Conservation (phyloP, 2,329 filamentous ascomycete genomes). For the Chrysoporthe cubensis region DNA sequence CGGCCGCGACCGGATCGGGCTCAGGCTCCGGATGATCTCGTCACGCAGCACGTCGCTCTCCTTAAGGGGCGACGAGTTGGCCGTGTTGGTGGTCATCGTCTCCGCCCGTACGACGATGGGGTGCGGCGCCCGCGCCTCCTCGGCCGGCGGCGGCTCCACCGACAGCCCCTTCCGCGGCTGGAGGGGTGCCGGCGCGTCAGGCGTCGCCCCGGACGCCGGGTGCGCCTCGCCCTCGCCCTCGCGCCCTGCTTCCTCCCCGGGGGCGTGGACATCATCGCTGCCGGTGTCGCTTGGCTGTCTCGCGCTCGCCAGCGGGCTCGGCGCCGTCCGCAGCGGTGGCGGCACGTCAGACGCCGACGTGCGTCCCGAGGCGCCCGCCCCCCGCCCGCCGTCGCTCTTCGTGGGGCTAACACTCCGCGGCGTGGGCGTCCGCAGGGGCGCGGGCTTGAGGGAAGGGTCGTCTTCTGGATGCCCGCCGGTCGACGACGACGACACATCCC, state of each 20-base stretch:
- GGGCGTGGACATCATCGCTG: neutral
- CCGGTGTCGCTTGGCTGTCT: neutral
- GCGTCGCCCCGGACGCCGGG: conserved; percentile 28
- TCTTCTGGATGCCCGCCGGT: conserved; percentile 23
- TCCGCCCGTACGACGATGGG: conserved; percentile 47
- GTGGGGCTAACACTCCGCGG: conserved; percentile 18
- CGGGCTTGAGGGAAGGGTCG: conserved; percentile 19
- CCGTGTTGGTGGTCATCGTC: conserved; percentile 51
- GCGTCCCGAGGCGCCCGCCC: conserved; percentile 3
- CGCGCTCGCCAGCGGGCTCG: conserved; percentile 2
- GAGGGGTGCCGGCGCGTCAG: conserved; percentile 48
- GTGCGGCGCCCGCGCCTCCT: conserved; percentile 40
- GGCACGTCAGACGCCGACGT: conserved; percentile 17
- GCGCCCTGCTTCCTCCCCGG: neutral
- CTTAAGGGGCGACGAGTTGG: conserved; percentile 59
- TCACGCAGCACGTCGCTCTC: conserved; percentile 74
- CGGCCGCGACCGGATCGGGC: conserved; percentile 48
- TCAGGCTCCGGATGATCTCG: conserved; percentile 74
- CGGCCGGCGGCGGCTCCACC: conserved; percentile 34
- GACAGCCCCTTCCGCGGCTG: conserved; percentile 43
- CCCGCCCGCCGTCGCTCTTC: conserved; percentile 13
- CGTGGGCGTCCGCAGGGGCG: conserved; percentile 23
- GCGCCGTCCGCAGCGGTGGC: conserved; percentile 15
- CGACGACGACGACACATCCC: conserved; percentile 19
- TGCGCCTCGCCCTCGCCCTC: conserved; percentile 10